Conservation (phyloP, 225 moss, liverwort and hornwort genomes). For the Thuidium tamariscinum region DNA sequence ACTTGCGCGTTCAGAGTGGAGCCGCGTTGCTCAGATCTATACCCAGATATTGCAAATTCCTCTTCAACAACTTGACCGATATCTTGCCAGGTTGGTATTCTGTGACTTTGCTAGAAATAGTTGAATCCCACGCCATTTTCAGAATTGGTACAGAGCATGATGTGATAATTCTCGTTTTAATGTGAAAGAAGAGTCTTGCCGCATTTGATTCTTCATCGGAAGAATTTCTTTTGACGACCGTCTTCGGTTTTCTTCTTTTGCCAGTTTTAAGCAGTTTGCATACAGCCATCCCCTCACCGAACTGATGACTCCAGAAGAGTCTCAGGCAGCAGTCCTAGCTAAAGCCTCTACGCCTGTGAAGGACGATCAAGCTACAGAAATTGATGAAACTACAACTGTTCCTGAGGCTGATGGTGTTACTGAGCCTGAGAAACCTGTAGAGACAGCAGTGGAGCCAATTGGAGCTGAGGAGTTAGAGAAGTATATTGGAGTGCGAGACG, state of each 20-base stretch:
- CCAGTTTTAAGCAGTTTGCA: constrained; percentile 80
- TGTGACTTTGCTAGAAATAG: not conserved
- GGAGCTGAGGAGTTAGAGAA: constrained; percentile 63
- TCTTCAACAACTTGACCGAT: constrained; percentile 71
- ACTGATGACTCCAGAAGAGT: constrained; percentile 63
- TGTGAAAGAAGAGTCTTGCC: not conserved
- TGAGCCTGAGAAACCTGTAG: constrained; percentile 45
- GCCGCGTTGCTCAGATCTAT: constrained; percentile 74
- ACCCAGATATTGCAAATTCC: constrained; percentile 83
- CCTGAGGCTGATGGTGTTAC: constrained; percentile 34
- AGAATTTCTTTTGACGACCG: not conserved
- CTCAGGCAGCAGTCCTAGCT: constrained; percentile 20
- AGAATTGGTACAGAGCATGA: not conserved
- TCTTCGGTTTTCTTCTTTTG: not conserved
- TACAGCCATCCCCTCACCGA: constrained; percentile 60
- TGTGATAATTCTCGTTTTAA: not conserved
- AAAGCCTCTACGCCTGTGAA: constrained; percentile 13
- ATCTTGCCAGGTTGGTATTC: constrained; percentile 48
- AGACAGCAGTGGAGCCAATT: not conserved
- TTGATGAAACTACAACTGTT: constrained; percentile 27
- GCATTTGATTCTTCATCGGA: not conserved
- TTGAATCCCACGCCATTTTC: not conserved
- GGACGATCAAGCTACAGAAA: constrained; percentile 17
- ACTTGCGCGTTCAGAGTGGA: constrained; percentile 72
- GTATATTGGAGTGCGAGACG: constrained; percentile 64